These are phyloP conservation scores for Scutellaria minor DNA, from an alignment of 257 asterid species.

Conservation along the genomic window DNA sequence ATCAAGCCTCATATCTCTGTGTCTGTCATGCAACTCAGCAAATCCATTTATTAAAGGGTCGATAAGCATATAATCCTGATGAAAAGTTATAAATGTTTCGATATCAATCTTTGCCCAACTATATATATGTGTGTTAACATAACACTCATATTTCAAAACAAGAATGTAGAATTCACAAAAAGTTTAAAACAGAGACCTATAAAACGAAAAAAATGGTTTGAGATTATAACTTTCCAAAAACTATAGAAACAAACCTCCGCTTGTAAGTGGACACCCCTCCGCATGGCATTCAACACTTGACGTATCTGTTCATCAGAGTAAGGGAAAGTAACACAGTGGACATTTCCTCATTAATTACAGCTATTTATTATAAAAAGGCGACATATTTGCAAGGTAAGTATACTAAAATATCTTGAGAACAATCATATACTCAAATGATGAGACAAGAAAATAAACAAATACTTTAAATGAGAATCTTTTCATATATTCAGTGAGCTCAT, in stretches of 20 bases:
- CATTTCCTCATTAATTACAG: neutral
- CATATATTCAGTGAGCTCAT: neutral
- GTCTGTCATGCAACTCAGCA: conserved; percentile 78
- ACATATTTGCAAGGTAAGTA: neutral
- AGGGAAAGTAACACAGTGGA: conserved; percentile 24
- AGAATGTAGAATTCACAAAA: neutral
- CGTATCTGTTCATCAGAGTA: conserved; percentile 64
- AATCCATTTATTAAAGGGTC: conserved; percentile 64
- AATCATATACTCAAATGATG: neutral
- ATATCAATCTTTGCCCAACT: neutral
- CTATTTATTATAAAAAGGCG: neutral
- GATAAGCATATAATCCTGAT: conserved; percentile 67
- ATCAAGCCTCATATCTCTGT: conserved; percentile 91
- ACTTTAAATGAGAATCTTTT: neutral
- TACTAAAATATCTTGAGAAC: neutral
- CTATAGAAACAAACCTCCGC: conserved; percentile 65
- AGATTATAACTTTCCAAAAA: neutral
- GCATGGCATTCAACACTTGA: conserved; percentile 76
- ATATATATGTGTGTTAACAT: neutral
- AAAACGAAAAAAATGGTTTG: neutral
- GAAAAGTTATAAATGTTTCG: neutral
- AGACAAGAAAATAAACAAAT: neutral
- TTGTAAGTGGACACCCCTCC: conserved; percentile 64
- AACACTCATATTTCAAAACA: neutral
- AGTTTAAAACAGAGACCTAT: neutral